Conservation (phyloP, 352 stramenopile genomes). For the Phytophthora fragariae region DNA sequence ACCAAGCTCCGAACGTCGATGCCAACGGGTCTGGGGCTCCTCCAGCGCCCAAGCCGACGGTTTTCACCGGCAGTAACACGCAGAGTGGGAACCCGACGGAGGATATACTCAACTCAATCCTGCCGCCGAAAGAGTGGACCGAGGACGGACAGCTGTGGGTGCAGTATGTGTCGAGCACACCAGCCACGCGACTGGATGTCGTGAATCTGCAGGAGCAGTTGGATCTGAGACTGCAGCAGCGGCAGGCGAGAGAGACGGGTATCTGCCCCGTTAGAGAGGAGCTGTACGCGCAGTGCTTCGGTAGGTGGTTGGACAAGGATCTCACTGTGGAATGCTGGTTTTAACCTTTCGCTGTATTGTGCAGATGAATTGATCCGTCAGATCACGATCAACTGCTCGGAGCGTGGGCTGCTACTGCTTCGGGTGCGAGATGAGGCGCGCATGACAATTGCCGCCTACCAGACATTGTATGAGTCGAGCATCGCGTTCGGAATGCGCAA, state of each 20-base stretch:
- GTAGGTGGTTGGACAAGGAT: constrained; percentile 27
- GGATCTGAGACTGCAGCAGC: constrained; percentile 91
- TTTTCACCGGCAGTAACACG: constrained; percentile 70
- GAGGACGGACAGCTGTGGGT: constrained; percentile 93
- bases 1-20: constrained; percentile 37
- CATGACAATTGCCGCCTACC: constrained; percentile 90
- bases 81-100: constrained; percentile 80
- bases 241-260: constrained; percentile 92
- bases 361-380: constrained; percentile 93
- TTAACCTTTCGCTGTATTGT: neutral
- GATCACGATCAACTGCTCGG: constrained; percentile 94
- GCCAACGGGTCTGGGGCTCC: constrained; percentile 18
- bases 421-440: constrained; percentile 91
- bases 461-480: constrained; percentile 93
- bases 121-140: constrained; percentile 90
- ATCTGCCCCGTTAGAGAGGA: constrained; percentile 94
- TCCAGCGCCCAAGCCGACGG: constrained; percentile 53
- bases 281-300: constrained; percentile 94
- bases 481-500: constrained; percentile 96
- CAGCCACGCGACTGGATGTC: constrained; percentile 92
- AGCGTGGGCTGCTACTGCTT: constrained; percentile 90
- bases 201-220: constrained; percentile 93
- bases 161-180: constrained; percentile 93
- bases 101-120: constrained; percentile 93
- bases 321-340: neutral